Base-by-base conservation (phyloP, 2,329 filamentous ascomycete species). In the Trichoderma sp. region DNA sequence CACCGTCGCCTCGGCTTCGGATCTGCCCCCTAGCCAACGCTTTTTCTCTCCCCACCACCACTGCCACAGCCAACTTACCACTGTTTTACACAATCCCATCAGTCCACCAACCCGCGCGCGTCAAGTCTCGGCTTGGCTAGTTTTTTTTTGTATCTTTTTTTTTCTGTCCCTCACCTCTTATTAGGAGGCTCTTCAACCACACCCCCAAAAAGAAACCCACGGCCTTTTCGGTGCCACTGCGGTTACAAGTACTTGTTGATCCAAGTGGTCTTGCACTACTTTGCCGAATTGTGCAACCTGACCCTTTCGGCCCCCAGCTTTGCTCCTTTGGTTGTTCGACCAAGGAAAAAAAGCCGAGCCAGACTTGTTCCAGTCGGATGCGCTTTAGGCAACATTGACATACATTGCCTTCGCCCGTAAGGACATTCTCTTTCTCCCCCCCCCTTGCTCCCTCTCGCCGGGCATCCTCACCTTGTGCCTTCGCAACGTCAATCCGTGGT, bases 391-490 rank as follows among this genome's bases (percentile, higher is more conserved):
- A 79, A 77, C 78, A 75, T 76, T 80, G 78, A 81, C 76, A 62
- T 59, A 78, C 79, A 78, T 79, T 80, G 80, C 80, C 77, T 82
- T 82, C 78, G 80, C 81, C 80, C 80, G 83, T 85, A 81, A 85
- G 83, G 85, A 81, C 71, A 35, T 74, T 35, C 71, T 77, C 78
- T 68, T 72, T 38, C 75, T 68, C 77, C 65, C 75, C 35, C 53
- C 66, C 74, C 76, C 76, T 79, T 71, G 68, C 68, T 77, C 69
- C 77, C 75, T 72, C 75, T 74, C 59, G 72, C 71, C 69, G 75
- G 72, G 72, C 63, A 75, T 73, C 74, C 78, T 74, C 76, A 69
- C 73, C 66, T 69, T 33, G 63, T 27, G 64, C 53, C 77, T 63
- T 78, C 77, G 79, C 78, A 79, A 64, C 62, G 33, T 75, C 74